Evolutionary conservation across 441 rosid genomes (phyloP), one percentile per base, ranked within the genome.

Genomic region (Raphanus hybrid): DNA sequence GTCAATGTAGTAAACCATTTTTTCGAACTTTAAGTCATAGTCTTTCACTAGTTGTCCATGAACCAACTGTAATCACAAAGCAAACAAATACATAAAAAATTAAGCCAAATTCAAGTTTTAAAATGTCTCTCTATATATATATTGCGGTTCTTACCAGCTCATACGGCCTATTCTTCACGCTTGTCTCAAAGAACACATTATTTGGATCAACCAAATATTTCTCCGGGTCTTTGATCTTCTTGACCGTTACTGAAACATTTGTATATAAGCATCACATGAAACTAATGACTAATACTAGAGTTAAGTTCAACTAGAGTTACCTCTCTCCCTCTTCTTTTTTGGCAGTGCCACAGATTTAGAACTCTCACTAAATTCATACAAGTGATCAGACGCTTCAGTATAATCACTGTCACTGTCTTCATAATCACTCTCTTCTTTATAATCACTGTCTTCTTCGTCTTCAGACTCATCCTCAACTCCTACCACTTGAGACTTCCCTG

Each of bases 71-170:
- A 61, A 6, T 57, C 29, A 66, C 55, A 65, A 71, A 37, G 5
- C 55, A 64, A 64, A 41, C 0, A 29, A 57, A 23, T 20, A 1
- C 45, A 29, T 12, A 2, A 15, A 29, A 27, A 29, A n/a, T 43
- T 1, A 26, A 14, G 60, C 34, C 34, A 52, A 43, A 43, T 15
- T 3, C 27, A 5, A 52, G 23, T 52, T 15, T 6, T 48, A 2
- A 43, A 43, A 43, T 5, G 16, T 50, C 2, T 5, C 7, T 50
- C 2, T 50, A 29, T 29, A 2, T 48, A 48, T 48, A n/a, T 5
- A 50, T 6, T 34, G 34, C 26, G 73, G 5, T 26, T 11, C 64
- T 67, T 72, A 78, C 81, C 64, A 78, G 59, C 58, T 78, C 69
- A 11, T 4, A 60, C 14, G 26, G 16, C 18, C 73, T 72, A 2